phyloP scores from a whole-genome alignment of 768 basidiomycete species.

The Lentinula detonsa region DNA sequence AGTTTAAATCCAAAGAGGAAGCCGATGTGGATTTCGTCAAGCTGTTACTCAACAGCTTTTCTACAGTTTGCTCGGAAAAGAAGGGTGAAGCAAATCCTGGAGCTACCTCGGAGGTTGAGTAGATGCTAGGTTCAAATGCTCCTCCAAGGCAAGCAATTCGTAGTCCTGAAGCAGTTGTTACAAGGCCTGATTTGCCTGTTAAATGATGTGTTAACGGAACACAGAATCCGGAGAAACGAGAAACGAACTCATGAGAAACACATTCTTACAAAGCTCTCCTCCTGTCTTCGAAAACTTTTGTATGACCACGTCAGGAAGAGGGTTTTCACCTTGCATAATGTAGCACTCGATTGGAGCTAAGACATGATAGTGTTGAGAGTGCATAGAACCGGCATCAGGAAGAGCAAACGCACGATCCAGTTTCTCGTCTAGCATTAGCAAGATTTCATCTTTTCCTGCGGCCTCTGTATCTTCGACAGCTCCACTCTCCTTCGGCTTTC shows the following conservation, averaged over 20 bases:
- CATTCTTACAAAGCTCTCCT: conserved; percentile 75
- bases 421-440: conserved; percentile 57
- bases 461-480: conserved; percentile 12
- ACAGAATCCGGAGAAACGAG: not conserved
- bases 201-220: conserved; percentile 5
- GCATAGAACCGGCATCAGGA: conserved; percentile 9
- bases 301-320: conserved; percentile 67
- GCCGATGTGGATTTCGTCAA: conserved; percentile 31
- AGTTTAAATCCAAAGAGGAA: conserved; percentile 40
- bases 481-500: conserved; percentile 32
- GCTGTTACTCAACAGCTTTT: conserved; percentile 68
- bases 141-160: conserved; percentile 87
- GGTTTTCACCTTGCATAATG: conserved; percentile 81
- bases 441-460: conserved; percentile 44
- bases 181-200: conserved; percentile 73
- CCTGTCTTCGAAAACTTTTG: conserved; percentile 70
- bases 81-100: conserved; percentile 79
- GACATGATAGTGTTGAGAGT: conserved; percentile 4
- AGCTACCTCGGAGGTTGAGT: conserved; percentile 50
- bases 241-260: conserved; percentile 78
- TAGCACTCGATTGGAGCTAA: conserved; percentile 86
- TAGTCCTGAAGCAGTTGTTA: conserved; percentile 75
- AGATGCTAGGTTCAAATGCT: conserved; percentile 57
- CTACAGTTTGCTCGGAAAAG: conserved; percentile 63
- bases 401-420: conserved; percentile 49